Conservation (phyloP, 371 early-diverging fungal genomes). For the Mortierella sp. region DNA sequence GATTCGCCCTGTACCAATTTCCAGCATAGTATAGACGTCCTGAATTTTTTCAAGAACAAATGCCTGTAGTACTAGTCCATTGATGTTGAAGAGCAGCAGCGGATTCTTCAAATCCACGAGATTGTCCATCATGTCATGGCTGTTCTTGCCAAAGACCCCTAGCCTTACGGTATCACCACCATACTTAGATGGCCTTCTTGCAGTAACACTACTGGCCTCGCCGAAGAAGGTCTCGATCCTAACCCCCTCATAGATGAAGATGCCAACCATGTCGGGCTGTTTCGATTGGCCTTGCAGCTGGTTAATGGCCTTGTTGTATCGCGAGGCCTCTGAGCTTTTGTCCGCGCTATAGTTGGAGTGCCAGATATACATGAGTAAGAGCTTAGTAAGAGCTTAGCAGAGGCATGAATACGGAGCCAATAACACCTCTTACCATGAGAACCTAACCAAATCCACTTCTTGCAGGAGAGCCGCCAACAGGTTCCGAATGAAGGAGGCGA, state of each 20-base stretch:
- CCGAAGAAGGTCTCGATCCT: constrained; percentile 35
- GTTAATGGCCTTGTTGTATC: constrained; percentile 39
- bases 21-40: constrained; percentile 32
- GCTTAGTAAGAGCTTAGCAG: constrained; percentile 20
- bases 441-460: constrained; percentile 42
- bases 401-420: constrained; percentile 17
- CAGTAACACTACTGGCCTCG: constrained; percentile 35
- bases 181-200: constrained; percentile 33
- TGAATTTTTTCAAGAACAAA: constrained; percentile 32
- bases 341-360: constrained; percentile 30
- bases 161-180: constrained; percentile 38
- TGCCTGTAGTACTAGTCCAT: constrained; percentile 36
- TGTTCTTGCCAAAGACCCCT: constrained; percentile 44
- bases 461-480: constrained; percentile 34
- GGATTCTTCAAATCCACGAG: constrained; percentile 27
- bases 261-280: constrained; percentile 37
- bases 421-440: constrained; percentile 38
- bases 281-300: constrained; percentile 34
- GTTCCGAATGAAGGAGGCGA: constrained; percentile 42
- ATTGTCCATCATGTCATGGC: constrained; percentile 44
- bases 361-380: constrained; percentile 24
- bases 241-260: constrained; percentile 29
- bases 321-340: constrained; percentile 36
- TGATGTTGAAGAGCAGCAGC: constrained; percentile 45
- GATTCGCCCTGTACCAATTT: constrained; percentile 36